These are phyloP conservation scores for Ophiocordyceps polyrhachis-furcata DNA, from an alignment of 2,329 filamentous ascomycete genomes.

Conservation along the genomic window DNA sequence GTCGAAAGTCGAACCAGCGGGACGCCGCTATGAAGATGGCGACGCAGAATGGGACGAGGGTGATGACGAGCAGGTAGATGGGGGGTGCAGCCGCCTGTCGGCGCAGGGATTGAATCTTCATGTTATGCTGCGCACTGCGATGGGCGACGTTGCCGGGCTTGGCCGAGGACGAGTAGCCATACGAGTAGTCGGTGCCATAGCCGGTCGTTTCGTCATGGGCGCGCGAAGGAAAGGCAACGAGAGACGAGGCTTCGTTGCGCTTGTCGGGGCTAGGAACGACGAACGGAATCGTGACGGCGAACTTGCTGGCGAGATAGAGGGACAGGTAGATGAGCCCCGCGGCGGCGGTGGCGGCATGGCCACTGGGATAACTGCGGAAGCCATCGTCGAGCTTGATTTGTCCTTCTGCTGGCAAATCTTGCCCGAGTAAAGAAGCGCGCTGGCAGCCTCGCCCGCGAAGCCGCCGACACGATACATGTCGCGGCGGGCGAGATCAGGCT, in stretches of 20 bases:
- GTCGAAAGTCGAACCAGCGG: slow-evolving; percentile 73
- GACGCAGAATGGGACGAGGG: slow-evolving; percentile 50
- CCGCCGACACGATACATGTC: slow-evolving; percentile 43
- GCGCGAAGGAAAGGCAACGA: slow-evolving; percentile 61
- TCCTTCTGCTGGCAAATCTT: slow-evolving; percentile 56
- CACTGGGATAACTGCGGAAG: slow-evolving; percentile 55
- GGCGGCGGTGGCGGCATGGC: slow-evolving; percentile 47
- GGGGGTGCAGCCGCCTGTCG: slow-evolving; percentile 68
- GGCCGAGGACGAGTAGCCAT: slow-evolving; percentile 1
- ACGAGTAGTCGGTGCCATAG: slow-evolving; percentile 5
- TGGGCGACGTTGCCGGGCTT: slow-evolving; percentile 8
- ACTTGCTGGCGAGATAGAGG: slow-evolving; percentile 72
- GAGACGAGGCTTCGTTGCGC: slow-evolving; percentile 22
- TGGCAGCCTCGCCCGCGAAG: slow-evolving; percentile 28
- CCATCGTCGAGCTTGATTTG: slow-evolving; percentile 48
- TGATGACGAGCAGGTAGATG: slow-evolving; percentile 52
- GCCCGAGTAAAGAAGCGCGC: slow-evolving; percentile 53
- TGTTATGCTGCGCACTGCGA: slow-evolving; percentile 10
- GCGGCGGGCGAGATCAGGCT: slow-evolving; percentile 52
- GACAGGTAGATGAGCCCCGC: slow-evolving; percentile 71
- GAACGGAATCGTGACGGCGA: slow-evolving; percentile 55
- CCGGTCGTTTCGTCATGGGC: slow-evolving; percentile 19
- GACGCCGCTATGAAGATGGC: slow-evolving; percentile 72
- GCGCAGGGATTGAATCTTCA: slow-evolving; percentile 24
- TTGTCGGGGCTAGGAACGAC: slow-evolving; percentile 29